Base-by-base conservation (phyloP, 257 asterid genomes). In the Ballota nigra region DNA sequence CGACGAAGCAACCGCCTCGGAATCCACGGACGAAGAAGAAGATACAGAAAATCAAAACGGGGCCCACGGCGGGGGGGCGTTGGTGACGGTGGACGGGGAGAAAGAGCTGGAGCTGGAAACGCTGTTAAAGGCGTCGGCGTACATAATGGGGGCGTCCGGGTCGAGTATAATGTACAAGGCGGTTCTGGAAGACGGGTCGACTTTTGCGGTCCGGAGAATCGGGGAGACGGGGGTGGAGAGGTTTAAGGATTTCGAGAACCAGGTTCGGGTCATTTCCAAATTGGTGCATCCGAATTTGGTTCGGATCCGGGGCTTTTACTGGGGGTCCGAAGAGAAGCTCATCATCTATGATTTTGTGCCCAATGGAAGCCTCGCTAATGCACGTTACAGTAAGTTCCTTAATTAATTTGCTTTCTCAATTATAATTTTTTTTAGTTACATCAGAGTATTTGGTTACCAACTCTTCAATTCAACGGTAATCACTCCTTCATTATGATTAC, bases 91-190 rank as follows among this genome's bases (percentile, higher is more conserved):
- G 0, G 96, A 88, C 63, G 98, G 98, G 4, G 98, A 88, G 24
- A 86, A 81, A n/a, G 96, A 90, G 23, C 82, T 92, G 0, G 98
- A 92, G 34, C 22, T 90, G 28, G 98, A 92, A 82, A 84, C 92
- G 0, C 45, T 92, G 73, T 83, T 92, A 0, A 90, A 88, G 36
- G 97, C 98, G 0, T 90, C 98, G 0, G 98, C 98, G 0, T 92
- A 92, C 69, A 88, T 90, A 18, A 67, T 92, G 72, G 98, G 97
- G 0, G 96, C 96, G 0, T 88, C 95, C 16, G 98, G 97, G 5
- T 87, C 98, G 0, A 90, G 97, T 66, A 92, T 92, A 66, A 78
- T 92, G 88, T 92, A 92, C 84, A 92, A 90, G 81, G 95, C 98
- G 3, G 98, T 92, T 68, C 82, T 92, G 0, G 95, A 92, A 68